phyloP scores from a whole-genome alignment of 768 basidiomycete species.

The Serpula lacrymans region DNA sequence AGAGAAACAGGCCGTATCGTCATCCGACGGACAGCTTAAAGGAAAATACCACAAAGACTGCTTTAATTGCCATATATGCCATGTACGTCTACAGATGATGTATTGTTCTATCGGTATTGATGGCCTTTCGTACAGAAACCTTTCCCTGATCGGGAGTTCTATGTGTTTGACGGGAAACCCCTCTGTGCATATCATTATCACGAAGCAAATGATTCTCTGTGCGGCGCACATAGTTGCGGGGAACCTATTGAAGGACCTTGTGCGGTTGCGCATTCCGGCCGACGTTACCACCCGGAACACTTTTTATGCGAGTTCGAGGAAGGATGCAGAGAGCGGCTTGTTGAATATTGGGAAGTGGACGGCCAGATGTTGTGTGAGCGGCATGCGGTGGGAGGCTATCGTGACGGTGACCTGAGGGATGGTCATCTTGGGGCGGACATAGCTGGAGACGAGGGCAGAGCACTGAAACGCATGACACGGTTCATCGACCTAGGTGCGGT shows the following conservation, averaged over 20 bases:
- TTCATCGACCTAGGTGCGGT: slow-evolving; percentile 65
- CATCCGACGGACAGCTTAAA: slow-evolving; percentile 89
- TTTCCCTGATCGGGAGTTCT: slow-evolving; percentile 90
- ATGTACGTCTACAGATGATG: slow-evolving; percentile 42
- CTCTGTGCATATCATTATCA: slow-evolving; percentile 93
- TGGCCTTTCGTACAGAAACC: slow-evolving; percentile 53
- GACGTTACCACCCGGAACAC: slow-evolving; percentile 86
- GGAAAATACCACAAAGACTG: slow-evolving; percentile 93
- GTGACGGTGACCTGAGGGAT: slow-evolving; percentile 16
- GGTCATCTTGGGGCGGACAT: slow-evolving; percentile 8
- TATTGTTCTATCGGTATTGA: background rate
- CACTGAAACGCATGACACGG: slow-evolving; percentile 74
- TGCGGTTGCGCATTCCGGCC: slow-evolving; percentile 78
- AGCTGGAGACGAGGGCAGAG: slow-evolving; percentile 41
- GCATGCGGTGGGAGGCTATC: slow-evolving; percentile 49
- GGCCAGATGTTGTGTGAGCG: slow-evolving; percentile 83
- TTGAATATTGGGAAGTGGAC: slow-evolving; percentile 90
- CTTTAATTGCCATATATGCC: slow-evolving; percentile 84
- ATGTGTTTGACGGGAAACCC: slow-evolving; percentile 87
- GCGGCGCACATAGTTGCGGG: slow-evolving; percentile 72
- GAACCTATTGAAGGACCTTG: slow-evolving; percentile 93
- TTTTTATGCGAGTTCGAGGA: slow-evolving; percentile 74
- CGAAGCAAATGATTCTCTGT: slow-evolving; percentile 86
- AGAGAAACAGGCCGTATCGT: slow-evolving; percentile 88
- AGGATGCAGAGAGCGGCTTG: slow-evolving; percentile 53